Evolutionary conservation across 176 grass and related monocot genomes (phyloP).

Genomic region (Eremochloa ophiuroides): DNA sequence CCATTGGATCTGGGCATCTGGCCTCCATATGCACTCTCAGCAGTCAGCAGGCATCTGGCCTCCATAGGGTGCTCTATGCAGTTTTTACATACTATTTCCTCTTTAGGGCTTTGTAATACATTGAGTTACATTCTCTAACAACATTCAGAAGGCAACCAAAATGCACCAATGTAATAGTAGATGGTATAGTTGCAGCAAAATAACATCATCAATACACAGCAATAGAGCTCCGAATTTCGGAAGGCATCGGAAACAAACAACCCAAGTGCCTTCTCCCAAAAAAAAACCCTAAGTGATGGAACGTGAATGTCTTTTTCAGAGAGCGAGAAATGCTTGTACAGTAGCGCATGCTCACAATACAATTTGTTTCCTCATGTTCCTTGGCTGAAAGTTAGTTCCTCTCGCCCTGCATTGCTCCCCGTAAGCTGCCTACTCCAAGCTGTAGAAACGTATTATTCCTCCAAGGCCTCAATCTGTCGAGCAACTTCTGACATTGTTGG

Average conservation of each 20-base stretch:
- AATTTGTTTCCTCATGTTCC: not conserved
- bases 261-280: no score
- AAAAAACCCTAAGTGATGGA: not conserved
- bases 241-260: not conserved
- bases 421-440: not conserved
- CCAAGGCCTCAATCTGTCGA: not conserved
- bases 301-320: not conserved
- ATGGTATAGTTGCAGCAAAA: not conserved
- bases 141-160: not conserved
- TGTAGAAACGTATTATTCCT: not conserved
- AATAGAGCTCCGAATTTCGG: not conserved
- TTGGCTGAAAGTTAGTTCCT: not conserved
- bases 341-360: not conserved
- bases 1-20: no score
- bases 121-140: no score
- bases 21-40: no score
- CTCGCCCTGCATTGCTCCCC: not conserved
- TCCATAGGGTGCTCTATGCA: no score
- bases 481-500: not conserved
- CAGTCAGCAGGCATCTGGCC: no score
- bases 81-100: no score
- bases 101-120: no score
- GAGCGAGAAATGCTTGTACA: not conserved
- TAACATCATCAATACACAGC: not conserved
- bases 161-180: not conserved